Base-by-base conservation (phyloP, 306 rosid species). In the Begonia masoniana region DNA sequence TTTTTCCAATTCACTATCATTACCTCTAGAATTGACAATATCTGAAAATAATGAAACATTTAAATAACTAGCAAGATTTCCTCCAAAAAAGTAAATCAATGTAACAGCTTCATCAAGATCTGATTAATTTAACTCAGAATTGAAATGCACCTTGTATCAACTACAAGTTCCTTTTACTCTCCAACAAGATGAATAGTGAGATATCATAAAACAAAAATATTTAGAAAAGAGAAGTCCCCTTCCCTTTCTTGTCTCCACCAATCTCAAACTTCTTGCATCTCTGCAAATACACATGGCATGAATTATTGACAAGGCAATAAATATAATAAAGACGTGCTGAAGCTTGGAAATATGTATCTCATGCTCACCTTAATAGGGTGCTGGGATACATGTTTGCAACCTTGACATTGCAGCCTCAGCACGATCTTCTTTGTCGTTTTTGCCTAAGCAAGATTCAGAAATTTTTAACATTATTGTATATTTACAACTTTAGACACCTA, bases 361-460 rank as follows among this genome's bases (percentile, higher is more conserved):
- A 45, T 12, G 62, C 55, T 9, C 43, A 75, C 80, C 80, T 74
- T 74, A 57, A 74, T 74, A 1, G 80, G 58, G 70, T 74, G 80
- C 64, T 74, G 76, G 3, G 80, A 74, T 6, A 74, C 68, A 50
- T 70, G 80, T 26, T 70, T 74, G 76, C 80, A 74, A 10, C 73
- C 61, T 52, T 74, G 73, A 67, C 76, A 74, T 59, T 74, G 80
- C 24, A 74, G 57, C 76, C 76, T 74, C 70, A 74, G 46, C 43
- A 70, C 76, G 61, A 74, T 74, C 73, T 74, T 74, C 80, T 74
- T 70, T 13, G 76, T 74, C 4, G 76, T 74, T 21, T 74, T 74
- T 2, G 80, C 80, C 76, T 74, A 70, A 26, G 6, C 45, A 17
- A 60, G 45, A 42, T 11, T 53, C 1, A 31, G 7, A 31, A 31